A percentile compares a stretch with the other conserved stretches of the same genome.
These are phyloP conservation scores for Neurospora tetrasperma DNA, from an alignment of 495 filamentous ascomycete genomes.

Conservation along the genomic window DNA sequence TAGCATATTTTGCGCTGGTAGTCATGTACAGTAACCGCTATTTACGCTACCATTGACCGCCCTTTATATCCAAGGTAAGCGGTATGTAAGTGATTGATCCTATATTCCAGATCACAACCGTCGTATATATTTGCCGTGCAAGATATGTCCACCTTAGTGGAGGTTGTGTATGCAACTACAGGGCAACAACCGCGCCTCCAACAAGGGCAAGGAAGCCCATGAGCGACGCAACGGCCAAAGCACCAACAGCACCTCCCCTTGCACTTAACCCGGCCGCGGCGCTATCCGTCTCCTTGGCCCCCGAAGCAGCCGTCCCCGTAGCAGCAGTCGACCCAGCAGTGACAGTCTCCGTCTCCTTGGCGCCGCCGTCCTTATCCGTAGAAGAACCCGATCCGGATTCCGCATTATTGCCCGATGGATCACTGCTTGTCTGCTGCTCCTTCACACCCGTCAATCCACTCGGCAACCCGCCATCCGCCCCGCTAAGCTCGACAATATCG, in stretches of 20 bases:
- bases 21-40: background rate
- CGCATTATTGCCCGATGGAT: background rate
- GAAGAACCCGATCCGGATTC: background rate
- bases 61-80: background rate
- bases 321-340: background rate
- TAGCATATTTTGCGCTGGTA: background rate
- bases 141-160: background rate
- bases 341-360: constrained; percentile 2
- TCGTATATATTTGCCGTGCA: background rate
- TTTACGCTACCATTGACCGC: background rate
- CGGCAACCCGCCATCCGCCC: constrained; percentile 28
- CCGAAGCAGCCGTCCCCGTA: constrained; percentile 1
- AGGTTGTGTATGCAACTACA: constrained; percentile 5
- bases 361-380: background rate
- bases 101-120: background rate
- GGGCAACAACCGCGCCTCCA: constrained; percentile 16
- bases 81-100: background rate
- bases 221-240: constrained; percentile 11
- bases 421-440: constrained; percentile 16
- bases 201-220: constrained; percentile 16
- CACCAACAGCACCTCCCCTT: constrained; percentile 6
- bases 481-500: constrained; percentile 33
- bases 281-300: background rate
- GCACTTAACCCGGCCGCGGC: constrained; percentile 1
- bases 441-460: constrained; percentile 24